Base-by-base conservation (phyloP, 345 rosid species). In the Acer saccharum region DNA sequence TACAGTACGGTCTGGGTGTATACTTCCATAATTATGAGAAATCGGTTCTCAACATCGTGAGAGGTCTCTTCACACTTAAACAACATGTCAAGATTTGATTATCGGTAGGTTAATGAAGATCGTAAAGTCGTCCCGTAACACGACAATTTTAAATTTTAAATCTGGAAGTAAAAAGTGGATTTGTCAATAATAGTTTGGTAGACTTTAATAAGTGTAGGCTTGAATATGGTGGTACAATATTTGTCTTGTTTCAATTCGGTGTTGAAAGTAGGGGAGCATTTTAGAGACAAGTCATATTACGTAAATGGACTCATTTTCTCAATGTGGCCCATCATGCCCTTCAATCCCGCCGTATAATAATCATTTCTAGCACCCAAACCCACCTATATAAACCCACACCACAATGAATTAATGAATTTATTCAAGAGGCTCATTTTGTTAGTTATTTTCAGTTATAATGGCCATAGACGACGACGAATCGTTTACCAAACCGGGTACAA, bases 401-500 rank as follows among this genome's bases (percentile, higher is more conserved):
- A 35, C 39, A 35, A 5, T 16, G 7, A 9, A 64, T 17, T n/a
- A 16, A 23, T n/a, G n/a, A n/a, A n/a, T 57, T 7, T 7, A 66
- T 25, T 46, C 2, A 65, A 50, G 50, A 11, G 14, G 2, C 23
- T 35, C 23, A 58, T 71, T 43, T 17, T 44, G 44, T 12, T 67
- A 50, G 78, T 64, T 55, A 50, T 39, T 62, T 60, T 55, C 9
- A 13, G 69, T 67, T 72, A 72, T 21, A 52, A 88, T 87, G 92
- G 67, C 79, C 0, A 29, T 83, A 1, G 64, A 20, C 25, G 99
- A 93, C 41, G 97, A 95, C 39, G 32, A 29, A 17, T 92, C 97
- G 11, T 93, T 88, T 87, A 91, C 74, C 79, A 87, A 89, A 75
- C 93, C 96, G 1, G 99, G 98, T 65, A 79, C 94, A 0, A 62